Evolutionary conservation across 495 filamentous ascomycete genomes (phyloP), one percentile per base, ranked within the genome.

Genomic region (Haplographium delicatum): DNA sequence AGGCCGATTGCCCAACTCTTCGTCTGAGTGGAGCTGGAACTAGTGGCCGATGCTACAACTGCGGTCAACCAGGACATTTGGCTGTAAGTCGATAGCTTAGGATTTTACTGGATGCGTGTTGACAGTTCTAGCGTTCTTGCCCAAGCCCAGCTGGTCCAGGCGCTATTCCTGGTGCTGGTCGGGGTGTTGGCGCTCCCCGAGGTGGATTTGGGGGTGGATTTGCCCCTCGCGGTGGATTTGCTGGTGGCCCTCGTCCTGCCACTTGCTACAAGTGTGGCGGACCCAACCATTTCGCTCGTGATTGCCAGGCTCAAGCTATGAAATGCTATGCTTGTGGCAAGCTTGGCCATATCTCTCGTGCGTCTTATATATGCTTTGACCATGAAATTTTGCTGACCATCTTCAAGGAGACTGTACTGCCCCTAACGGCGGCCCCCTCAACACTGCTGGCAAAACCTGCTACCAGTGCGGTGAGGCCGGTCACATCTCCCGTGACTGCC

Each of bases 251-350:
- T 53, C 88, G 90, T 44, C 81, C 88, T 42, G 87, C 94, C 18
- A 97, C 91, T 45, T 99, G 94, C 82, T 97, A 96, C 80, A 97
- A 97, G 78, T 99, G 94, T 68, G 94, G 94, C 61, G 93, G 93
- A 10, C 94, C 93, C 40, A 99, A 99, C 75, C 94, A 99, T 70
- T 99, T 89, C 62, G 93, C 94, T 43, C 86, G 94, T 53, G 94
- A 99, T 67, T 99, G 94, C 76, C 94, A 99, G 73, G 93, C 93
- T 54, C 94, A 97, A 72, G 90, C 91, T 47, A 96, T 96, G 90
- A 99, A 99, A 72, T 99, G 94, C 80, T 99, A 97, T 68, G 91
- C 94, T 56, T 99, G 94, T 67, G 94, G 94, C 65, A 98, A 98
- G 73, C 81, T 38, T 38, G 45, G 42, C 19, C 45, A 47, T 22